Base-by-base conservation (phyloP, 148 eudicot species). In the Selenicereus undatus region DNA sequence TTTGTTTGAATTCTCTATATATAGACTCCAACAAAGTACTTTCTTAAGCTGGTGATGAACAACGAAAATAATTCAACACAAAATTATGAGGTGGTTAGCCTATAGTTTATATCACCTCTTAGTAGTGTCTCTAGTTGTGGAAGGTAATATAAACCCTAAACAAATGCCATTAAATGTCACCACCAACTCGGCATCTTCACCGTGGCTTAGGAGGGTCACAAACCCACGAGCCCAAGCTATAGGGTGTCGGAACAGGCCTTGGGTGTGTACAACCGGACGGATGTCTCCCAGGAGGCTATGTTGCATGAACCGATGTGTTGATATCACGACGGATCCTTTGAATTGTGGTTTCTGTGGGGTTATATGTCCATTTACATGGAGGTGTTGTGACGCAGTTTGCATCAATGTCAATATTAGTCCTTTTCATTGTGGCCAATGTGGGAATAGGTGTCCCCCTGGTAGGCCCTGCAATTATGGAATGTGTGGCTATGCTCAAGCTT, bases 331-430 rank as follows among this genome's bases (percentile, higher is more conserved):
- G 0, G 94, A 95, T 52, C 78, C 83, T 9, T 50, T 89, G 13
- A 93, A 95, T 50, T 95, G 98, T 42, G 98, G 97, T 13, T 74
- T 88, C 27, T 95, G 98, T 60, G 97, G 97, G 17, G 13, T 89
- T 11, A 83, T 90, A 60, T 95, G 98, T 36, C 97, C 90, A 0
- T 95, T 90, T 75, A 85, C 89, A 71, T 86, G 94, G 94, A 84
- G 86, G 78, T 95, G 98, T 58, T 95, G 98, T 50, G 76, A 84
- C 14, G 91, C 94, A 0, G 7, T 82, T 8, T 95, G 98, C 70
- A 66, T 84, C 8, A 73, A 95, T 83, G 82, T 83, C 1, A 89
- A 85, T 11, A 17, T 77, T 3, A 86, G 87, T 73, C 97, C 91
- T 21, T 89, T 86, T 20, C 80, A 95, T 58, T 95, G 98, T 79